phyloP scores from a whole-genome alignment of 1,284 basidiomycete species.

The Melanopsichium pennsylvanicum region DNA sequence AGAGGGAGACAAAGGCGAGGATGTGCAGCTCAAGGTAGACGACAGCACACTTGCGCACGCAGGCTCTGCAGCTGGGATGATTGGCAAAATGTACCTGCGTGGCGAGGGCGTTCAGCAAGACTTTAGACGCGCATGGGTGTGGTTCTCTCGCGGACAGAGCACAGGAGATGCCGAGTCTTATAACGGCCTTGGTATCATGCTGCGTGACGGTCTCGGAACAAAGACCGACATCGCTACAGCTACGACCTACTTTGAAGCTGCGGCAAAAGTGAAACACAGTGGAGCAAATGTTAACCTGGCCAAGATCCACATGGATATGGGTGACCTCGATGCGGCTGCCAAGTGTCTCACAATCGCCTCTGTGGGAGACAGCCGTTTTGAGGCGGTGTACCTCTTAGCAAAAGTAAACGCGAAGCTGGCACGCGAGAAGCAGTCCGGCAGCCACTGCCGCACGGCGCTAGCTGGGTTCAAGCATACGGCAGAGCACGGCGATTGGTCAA shows the following conservation, averaged over 20 bases:
- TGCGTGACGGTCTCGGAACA: conserved; percentile 84
- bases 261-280: conserved; percentile 73
- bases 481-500: conserved; percentile 61
- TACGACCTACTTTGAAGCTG: conserved; percentile 75
- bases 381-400: conserved; percentile 51
- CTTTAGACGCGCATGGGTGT: conserved; percentile 80
- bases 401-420: conserved; percentile 42
- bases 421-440: conserved; percentile 26
- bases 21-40: conserved; percentile 47
- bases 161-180: conserved; percentile 81
- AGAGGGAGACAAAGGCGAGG: conserved; percentile 44
- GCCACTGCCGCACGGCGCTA: conserved; percentile 44
- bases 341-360: conserved; percentile 45
- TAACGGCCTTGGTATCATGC: conserved; percentile 89
- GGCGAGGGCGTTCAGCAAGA: conserved; percentile 90
- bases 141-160: conserved; percentile 84
- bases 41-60: conserved; percentile 33
- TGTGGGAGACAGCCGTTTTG: conserved; percentile 39
- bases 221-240: conserved; percentile 70
- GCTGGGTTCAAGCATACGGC: conserved; percentile 51
- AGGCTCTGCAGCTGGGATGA: conserved; percentile 55
- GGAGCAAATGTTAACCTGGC: conserved; percentile 91
- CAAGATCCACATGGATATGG: conserved; percentile 72
- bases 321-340: conserved; percentile 33
- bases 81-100: conserved; percentile 91